These are phyloP conservation scores for Emergomyces pasteurianus DNA, from an alignment of 2,329 filamentous ascomycete genomes.

Conservation along the genomic window DNA sequence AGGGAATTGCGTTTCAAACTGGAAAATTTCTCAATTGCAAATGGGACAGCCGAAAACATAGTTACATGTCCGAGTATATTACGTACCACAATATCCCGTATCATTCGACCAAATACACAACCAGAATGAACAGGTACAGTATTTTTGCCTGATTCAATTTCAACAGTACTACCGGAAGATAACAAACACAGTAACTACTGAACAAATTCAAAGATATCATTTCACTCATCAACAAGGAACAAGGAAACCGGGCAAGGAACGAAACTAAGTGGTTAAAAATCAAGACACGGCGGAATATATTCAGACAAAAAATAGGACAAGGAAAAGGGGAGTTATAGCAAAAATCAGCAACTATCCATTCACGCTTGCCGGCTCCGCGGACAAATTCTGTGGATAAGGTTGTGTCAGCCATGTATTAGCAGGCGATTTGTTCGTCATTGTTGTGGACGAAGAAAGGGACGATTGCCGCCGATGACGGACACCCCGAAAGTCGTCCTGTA, in stretches of 20 bases:
- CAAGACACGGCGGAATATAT: not conserved
- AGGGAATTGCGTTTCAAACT: not conserved
- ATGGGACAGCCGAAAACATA: not conserved
- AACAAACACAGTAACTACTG: not conserved
- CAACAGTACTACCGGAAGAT: not conserved
- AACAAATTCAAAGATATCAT: not conserved
- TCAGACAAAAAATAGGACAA: not conserved
- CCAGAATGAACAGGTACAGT: not conserved
- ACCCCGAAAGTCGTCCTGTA: not conserved
- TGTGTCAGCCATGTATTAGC: not conserved
- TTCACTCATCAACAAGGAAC: not conserved
- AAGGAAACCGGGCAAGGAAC: not conserved
- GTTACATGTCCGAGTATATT: not conserved
- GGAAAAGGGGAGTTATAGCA: too few relatives aligned
- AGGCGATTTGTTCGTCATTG: not conserved
- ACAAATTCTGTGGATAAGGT: not conserved
- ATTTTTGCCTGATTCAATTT: not conserved
- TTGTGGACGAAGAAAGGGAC: not conserved
- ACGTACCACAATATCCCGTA: not conserved
- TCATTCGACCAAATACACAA: not conserved
- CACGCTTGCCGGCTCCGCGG: not conserved
- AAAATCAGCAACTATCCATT: not conserved
- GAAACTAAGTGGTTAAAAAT: not conserved
- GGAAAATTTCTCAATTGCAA: not conserved
- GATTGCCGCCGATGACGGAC: not conserved